Percentiles rank a stretch among this genome's conserved stretches.
These are phyloP conservation scores for Pleoardoris graminearum DNA, from an alignment of 2,329 filamentous ascomycete species.

Conservation along the genomic window DNA sequence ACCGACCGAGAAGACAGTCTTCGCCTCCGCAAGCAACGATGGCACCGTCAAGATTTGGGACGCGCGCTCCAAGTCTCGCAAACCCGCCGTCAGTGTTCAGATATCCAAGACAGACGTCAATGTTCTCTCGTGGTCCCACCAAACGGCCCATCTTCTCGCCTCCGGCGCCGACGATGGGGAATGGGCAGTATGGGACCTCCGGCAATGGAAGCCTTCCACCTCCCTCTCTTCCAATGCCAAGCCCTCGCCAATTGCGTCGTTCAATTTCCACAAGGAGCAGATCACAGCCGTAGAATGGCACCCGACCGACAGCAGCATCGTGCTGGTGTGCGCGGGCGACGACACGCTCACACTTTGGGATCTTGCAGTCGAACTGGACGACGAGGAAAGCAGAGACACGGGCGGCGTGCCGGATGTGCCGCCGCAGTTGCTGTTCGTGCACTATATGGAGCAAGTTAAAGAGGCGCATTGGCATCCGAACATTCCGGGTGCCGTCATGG, in stretches of 20 bases:
- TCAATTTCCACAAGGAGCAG: constrained; percentile 94
- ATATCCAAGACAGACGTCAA: constrained; percentile 88
- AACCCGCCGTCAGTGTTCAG: constrained; percentile 83
- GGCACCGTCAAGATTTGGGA: constrained; percentile 97
- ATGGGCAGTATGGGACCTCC: constrained; percentile 95
- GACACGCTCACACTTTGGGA: constrained; percentile 97
- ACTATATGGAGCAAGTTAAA: constrained; percentile 94
- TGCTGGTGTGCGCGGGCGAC: constrained; percentile 88
- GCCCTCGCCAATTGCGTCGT: constrained; percentile 84
- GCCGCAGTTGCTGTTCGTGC: constrained; percentile 92
- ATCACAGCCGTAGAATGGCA: constrained; percentile 98
- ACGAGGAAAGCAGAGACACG: constrained; percentile 91
- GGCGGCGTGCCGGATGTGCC: constrained; percentile 88
- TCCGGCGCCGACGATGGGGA: constrained; percentile 91
- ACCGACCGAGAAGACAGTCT: constrained; percentile 88
- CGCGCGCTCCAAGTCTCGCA: constrained; percentile 83
- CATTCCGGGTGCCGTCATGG: constrained; percentile 86
- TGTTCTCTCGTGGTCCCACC: constrained; percentile 91
- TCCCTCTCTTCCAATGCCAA: constrained; percentile 53
- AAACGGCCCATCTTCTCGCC: constrained; percentile 86
- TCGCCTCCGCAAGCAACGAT: constrained; percentile 90
- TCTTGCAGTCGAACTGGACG: constrained; percentile 92
- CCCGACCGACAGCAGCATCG: constrained; percentile 92
- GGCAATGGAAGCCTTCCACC: constrained; percentile 81
- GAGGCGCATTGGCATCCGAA: constrained; percentile 98